phyloP scores from a whole-genome alignment of 176 grass and related monocot species.

The Aegilops longissima region DNA sequence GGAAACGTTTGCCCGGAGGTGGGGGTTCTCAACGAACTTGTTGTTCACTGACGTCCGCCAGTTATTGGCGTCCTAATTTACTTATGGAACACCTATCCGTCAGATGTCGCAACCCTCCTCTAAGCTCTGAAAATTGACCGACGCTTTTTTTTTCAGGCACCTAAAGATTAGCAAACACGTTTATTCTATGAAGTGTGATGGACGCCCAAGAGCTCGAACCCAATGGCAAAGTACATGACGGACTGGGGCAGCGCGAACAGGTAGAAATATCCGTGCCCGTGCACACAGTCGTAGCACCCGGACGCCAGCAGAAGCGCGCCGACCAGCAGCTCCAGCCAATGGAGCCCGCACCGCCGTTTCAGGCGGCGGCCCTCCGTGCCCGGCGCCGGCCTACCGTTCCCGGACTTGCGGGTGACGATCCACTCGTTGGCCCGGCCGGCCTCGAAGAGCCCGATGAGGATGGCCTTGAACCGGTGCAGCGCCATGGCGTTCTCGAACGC shows the following conservation, averaged over 20 bases:
- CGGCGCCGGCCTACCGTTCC: not conserved
- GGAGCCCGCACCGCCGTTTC: slow-evolving; percentile 29
- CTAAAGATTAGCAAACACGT: too few species aligned
- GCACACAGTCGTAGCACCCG: slow-evolving; percentile 48
- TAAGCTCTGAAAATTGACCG: too few species aligned
- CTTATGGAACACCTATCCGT: too few species aligned
- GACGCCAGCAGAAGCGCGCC: slow-evolving; percentile 40
- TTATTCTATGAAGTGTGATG: not conserved
- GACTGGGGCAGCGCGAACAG: slow-evolving; percentile 64
- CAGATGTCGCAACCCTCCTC: too few species aligned
- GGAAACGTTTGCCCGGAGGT: too few species aligned
- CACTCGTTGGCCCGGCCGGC: slow-evolving; percentile 73
- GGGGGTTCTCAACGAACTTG: too few species aligned
- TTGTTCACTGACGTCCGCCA: too few species aligned
- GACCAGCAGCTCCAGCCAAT: slow-evolving; percentile 44
- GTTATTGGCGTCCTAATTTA: too few species aligned
- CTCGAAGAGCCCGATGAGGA: slow-evolving; percentile 59
- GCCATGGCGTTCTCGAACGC: slow-evolving; percentile 87
- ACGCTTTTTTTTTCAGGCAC: too few species aligned
- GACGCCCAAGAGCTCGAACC: slow-evolving; percentile 54
- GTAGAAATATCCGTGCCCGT: slow-evolving; percentile 50
- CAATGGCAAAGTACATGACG: slow-evolving; percentile 55
- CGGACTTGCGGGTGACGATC: slow-evolving; percentile 79
- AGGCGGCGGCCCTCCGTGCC: too few species aligned
- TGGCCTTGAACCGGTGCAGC: slow-evolving; percentile 65